Percentiles rank a stretch among this genome's conserved stretches.
Evolutionary conservation across 1,139 yeast genomes (phyloP).

Genomic region (Pichia sp.): DNA sequence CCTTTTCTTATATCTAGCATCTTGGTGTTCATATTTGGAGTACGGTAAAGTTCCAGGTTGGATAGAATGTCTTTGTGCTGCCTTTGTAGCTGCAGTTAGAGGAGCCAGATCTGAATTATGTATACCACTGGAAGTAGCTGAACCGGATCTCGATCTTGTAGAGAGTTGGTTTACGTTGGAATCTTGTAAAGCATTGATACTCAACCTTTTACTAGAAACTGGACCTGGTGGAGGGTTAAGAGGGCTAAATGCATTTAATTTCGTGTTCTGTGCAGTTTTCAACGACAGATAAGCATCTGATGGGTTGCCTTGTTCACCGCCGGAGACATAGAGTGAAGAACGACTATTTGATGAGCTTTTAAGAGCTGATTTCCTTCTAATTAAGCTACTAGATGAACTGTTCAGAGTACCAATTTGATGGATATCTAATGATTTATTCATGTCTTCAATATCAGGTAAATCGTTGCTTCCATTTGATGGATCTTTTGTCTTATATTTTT

Average conservation of each 20-base stretch:
- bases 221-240: conserved; percentile 7
- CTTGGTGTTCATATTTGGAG: no score
- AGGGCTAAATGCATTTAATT: conserved; percentile 60
- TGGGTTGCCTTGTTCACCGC: conserved; percentile 16
- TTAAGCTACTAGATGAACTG: background rate
- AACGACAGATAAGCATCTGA: conserved; percentile 56
- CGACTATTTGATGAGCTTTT: conserved; percentile 35
- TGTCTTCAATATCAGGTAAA: background rate
- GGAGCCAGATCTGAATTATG: conserved; percentile 11
- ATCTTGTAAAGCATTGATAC: conserved; percentile 9
- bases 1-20: background rate
- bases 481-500: conserved; percentile 3
- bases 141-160: conserved; percentile 12
- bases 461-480: no score
- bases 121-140: conserved; percentile 11
- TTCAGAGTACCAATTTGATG: background rate
- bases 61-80: conserved; percentile 22
- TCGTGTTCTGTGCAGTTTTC: conserved; percentile 73
- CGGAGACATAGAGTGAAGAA: background rate
- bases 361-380: conserved; percentile 54
- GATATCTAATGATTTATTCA: background rate
- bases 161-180: background rate
- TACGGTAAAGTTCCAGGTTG: conserved; percentile 3
- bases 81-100: conserved; percentile 25
- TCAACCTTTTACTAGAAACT: conserved; percentile 9